Evolutionary conservation across 2,329 filamentous ascomycete genomes (phyloP).

Genomic region (Orbilia oligospora): DNA sequence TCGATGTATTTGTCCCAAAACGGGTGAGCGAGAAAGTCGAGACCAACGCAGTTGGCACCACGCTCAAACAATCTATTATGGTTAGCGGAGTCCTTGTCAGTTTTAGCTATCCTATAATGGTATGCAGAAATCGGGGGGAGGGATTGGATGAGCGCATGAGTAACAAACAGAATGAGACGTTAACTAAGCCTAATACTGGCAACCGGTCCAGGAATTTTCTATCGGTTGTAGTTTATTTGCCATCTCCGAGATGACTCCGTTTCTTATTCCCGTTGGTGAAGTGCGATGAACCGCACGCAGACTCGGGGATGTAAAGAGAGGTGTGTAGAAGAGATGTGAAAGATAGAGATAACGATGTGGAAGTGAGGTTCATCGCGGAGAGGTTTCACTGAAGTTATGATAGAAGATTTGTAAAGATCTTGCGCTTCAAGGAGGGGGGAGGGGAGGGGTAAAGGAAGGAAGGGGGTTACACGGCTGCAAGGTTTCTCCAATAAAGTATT

Average conservation of each 20-base stretch:
- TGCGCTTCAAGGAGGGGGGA: constrained; percentile 50
- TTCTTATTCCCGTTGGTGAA: constrained; percentile 52
- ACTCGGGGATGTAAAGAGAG: constrained; percentile 50
- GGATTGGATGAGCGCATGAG: constrained; percentile 71
- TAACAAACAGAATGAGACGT: constrained; percentile 71
- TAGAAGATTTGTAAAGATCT: constrained; percentile 61
- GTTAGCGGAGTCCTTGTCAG: constrained; percentile 67
- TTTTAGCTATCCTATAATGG: constrained; percentile 61
- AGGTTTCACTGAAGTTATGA: constrained; percentile 61
- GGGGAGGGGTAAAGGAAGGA: constrained; percentile 16
- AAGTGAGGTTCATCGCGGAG: constrained; percentile 56
- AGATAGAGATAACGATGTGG: constrained; percentile 50
- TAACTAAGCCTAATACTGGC: constrained; percentile 66
- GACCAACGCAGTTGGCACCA: constrained; percentile 83
- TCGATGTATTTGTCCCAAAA: constrained; percentile 99
- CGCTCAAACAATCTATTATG: constrained; percentile 88
- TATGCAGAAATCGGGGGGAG: constrained; percentile 65
- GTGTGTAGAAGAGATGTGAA: constrained; percentile 48
- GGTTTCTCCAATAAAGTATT: constrained; percentile 57
- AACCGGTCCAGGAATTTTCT: constrained; percentile 57
- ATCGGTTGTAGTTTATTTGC: constrained; percentile 55
- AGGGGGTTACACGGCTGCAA: constrained; percentile 52
- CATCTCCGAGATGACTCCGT: constrained; percentile 55
- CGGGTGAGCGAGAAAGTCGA: constrained; percentile 93
- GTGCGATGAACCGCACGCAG: constrained; percentile 54